Percentiles rank a stretch among this genome's conserved stretches.
These are phyloP conservation scores for Endothia cerciana DNA, from an alignment of 2,329 filamentous ascomycete species.

Conservation along the genomic window DNA sequence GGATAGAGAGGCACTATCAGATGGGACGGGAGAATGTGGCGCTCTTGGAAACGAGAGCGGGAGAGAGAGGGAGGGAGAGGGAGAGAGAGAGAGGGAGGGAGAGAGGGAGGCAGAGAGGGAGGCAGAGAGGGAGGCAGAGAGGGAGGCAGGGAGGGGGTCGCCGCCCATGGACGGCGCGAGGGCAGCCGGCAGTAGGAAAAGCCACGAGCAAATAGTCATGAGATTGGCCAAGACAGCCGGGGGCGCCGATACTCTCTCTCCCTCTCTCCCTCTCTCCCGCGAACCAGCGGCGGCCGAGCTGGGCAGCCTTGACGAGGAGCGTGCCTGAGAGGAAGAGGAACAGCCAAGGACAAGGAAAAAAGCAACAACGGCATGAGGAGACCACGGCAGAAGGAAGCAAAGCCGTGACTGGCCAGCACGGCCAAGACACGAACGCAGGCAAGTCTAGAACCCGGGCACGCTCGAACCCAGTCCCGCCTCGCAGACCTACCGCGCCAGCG, in stretches of 20 bases:
- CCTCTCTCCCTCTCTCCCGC: too few species aligned
- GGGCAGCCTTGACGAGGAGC: too few species aligned
- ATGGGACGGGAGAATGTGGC: neutral
- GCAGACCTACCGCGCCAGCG: too few species aligned
- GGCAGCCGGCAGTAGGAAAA: neutral
- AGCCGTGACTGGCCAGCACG: neutral
- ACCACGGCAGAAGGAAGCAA: too few species aligned
- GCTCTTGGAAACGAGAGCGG: neutral
- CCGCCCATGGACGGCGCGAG: neutral
- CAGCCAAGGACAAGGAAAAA: neutral
- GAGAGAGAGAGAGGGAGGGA: neutral
- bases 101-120: neutral
- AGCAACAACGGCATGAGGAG: neutral
- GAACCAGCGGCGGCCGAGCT: too few species aligned
- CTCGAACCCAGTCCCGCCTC: too few species aligned
- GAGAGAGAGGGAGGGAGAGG: neutral
- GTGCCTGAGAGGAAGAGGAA: neutral
- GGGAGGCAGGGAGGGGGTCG: neutral
- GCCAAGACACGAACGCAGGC: neutral
- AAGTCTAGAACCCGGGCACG: neutral
- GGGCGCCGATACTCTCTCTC: too few species aligned
- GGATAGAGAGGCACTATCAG: too few species aligned
- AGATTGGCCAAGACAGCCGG: neutral
- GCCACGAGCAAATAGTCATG: constrained; percentile 2
- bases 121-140: neutral